phyloP scores from a whole-genome alignment of 2,329 filamentous ascomycete species.

The Monilinia aucupariae region DNA sequence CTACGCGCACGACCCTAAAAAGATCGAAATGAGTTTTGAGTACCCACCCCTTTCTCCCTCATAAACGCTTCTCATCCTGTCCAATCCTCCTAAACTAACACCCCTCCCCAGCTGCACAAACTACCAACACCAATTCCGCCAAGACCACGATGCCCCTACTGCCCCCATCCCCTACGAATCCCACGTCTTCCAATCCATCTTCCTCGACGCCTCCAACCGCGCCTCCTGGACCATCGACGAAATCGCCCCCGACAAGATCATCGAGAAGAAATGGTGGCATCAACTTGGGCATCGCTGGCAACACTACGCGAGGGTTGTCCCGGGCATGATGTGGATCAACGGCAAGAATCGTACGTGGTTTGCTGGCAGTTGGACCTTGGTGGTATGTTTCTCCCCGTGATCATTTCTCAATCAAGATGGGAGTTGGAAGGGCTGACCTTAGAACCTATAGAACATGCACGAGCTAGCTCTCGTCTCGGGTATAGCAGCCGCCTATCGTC shows the following conservation, averaged over 20 bases:
- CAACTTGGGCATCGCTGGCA: slow-evolving; percentile 54
- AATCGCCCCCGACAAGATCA: slow-evolving; percentile 55
- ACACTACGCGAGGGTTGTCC: slow-evolving; percentile 60
- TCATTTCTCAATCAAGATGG: not conserved
- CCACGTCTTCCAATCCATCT: slow-evolving; percentile 48
- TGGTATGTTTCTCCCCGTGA: slow-evolving; percentile 21
- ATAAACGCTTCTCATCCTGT: no score
- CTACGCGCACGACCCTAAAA: slow-evolving; percentile 49
- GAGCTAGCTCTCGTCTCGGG: slow-evolving; percentile 67
- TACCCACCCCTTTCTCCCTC: not conserved
- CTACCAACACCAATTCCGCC: slow-evolving; percentile 66
- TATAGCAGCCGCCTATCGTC: slow-evolving; percentile 63
- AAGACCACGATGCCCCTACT: slow-evolving; percentile 18
- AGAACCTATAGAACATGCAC: slow-evolving; percentile 53
- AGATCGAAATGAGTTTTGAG: slow-evolving; percentile 68
- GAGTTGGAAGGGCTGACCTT: not conserved
- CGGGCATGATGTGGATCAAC: slow-evolving; percentile 68
- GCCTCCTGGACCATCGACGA: slow-evolving; percentile 55
- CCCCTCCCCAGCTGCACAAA: slow-evolving; percentile 49
- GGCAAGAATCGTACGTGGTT: slow-evolving; percentile 52
- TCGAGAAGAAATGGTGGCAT: slow-evolving; percentile 62
- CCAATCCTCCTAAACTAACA: not conserved
- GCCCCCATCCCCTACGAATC: not conserved
- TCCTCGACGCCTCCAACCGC: slow-evolving; percentile 52
- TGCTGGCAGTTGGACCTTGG: slow-evolving; percentile 32